Evolutionary conservation across 352 stramenopile genomes (phyloP).

Genomic region (Elongisporangium undulatum): DNA sequence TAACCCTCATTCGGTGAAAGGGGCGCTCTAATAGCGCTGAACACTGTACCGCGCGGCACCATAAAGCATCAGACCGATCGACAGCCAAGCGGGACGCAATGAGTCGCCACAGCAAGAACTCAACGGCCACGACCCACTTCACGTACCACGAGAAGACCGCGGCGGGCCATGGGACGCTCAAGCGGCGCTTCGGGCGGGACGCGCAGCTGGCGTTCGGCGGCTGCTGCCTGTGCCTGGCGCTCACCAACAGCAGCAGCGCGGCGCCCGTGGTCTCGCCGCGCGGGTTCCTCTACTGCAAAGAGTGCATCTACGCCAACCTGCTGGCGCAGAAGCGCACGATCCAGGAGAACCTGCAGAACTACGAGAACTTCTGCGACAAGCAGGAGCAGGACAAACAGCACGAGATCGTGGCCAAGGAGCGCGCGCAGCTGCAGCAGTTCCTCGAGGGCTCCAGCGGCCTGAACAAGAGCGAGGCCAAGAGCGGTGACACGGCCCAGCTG

Average conservation of each 20-base stretch:
- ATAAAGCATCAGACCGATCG: not conserved
- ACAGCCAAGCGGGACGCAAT: conserved; percentile 18
- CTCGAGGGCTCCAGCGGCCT: conserved; percentile 30
- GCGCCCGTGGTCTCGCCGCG: conserved; percentile 61
- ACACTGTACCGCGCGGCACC: not conserved
- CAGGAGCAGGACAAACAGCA: conserved; percentile 49
- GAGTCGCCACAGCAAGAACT: conserved; percentile 88
- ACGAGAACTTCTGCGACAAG: conserved; percentile 57
- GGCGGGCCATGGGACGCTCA: conserved; percentile 80
- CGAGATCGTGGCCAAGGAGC: conserved; percentile 39
- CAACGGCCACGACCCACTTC: conserved; percentile 82
- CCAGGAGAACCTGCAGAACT: conserved; percentile 57
- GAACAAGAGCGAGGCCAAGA: conserved; percentile 1
- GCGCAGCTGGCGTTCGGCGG: conserved; percentile 71
- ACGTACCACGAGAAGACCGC: conserved; percentile 78
- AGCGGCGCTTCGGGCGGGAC: conserved; percentile 78
- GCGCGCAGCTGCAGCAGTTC: conserved; percentile 41
- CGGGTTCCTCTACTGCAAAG: conserved; percentile 83
- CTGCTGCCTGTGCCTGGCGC: conserved; percentile 75
- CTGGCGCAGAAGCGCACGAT: conserved; percentile 80
- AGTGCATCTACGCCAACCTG: conserved; percentile 87
- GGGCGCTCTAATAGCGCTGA: not conserved
- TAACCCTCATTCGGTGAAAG: too few species aligned
- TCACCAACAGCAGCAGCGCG: conserved; percentile 35
- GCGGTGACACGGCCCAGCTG: conserved; percentile 9